These are phyloP conservation scores for Colletotrichum paranaense DNA, from an alignment of 2,329 filamentous ascomycete species.

Conservation along the genomic window DNA sequence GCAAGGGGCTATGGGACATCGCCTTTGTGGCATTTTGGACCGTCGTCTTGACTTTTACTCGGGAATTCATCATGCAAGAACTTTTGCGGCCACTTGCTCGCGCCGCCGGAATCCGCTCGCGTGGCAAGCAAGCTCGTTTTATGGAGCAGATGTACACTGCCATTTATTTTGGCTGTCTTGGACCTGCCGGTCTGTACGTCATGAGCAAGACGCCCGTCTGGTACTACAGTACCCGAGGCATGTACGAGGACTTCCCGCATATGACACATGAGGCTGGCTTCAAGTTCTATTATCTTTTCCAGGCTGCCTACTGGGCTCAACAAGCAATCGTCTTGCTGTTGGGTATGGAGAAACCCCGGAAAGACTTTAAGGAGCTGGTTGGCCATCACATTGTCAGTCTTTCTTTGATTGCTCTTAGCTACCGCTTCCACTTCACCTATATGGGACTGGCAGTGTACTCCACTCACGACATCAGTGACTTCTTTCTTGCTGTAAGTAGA, in stretches of 20 bases:
- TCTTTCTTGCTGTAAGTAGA: constrained; percentile 87
- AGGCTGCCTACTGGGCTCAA: constrained; percentile 96
- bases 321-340: constrained; percentile 89
- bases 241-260: constrained; percentile 93
- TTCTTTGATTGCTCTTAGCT: constrained; percentile 84
- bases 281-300: constrained; percentile 96
- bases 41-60: constrained; percentile 89
- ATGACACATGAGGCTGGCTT: constrained; percentile 81
- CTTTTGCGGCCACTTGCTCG: constrained; percentile 82
- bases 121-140: constrained; percentile 87
- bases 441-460: constrained; percentile 94
- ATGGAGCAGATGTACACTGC: constrained; percentile 98
- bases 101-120: constrained; percentile 74
- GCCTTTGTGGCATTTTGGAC: constrained; percentile 92
- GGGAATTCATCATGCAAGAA: constrained; percentile 96
- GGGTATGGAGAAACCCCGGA: constrained; percentile 90
- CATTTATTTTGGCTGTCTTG: constrained; percentile 86
- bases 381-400: constrained; percentile 92
- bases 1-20: constrained; percentile 88
- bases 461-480: constrained; percentile 93
- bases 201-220: constrained; percentile 93
- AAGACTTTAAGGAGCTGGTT: constrained; percentile 95
- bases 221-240: constrained; percentile 93
- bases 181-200: constrained; percentile 87
- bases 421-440: constrained; percentile 96